Evolutionary conservation across 345 rosid genomes (phyloP).

Genomic region (Arabidopsis arenosa): DNA sequence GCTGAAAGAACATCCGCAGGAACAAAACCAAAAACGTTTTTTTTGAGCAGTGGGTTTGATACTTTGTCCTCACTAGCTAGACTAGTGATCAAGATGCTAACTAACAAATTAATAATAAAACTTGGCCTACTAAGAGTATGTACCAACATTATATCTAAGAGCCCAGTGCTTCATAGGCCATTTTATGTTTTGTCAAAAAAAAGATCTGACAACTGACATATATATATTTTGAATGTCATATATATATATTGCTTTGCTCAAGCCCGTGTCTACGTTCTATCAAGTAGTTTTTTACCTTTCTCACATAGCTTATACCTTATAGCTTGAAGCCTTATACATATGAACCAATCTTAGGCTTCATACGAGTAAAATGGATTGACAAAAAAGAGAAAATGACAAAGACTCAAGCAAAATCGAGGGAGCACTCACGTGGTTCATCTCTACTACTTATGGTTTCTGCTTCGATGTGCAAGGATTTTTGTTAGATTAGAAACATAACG

Average conservation of each 20-base stretch:
- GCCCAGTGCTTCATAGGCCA: conserved; percentile 13
- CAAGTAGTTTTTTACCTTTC: not conserved
- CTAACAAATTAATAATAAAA: no score
- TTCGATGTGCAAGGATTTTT: not conserved
- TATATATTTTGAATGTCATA: not conserved
- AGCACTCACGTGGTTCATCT: not conserved
- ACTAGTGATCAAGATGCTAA: not conserved
- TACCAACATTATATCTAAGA: not conserved
- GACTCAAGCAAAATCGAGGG: not conserved
- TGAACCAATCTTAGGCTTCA: not conserved
- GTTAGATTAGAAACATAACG: not conserved
- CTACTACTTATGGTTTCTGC: not conserved
- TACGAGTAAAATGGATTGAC: not conserved
- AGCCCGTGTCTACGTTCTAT: conserved; percentile 24
- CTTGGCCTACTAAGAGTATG: not conserved
- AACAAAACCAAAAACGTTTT: no score
- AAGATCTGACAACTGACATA: not conserved
- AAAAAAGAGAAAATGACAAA: not conserved
- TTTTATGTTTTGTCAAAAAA: not conserved
- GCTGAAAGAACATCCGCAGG: no score
- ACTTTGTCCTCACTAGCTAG: no score
- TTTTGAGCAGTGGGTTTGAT: no score
- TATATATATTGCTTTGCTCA: conserved; percentile 1
- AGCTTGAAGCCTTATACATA: not conserved
- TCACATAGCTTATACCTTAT: not conserved